phyloP scores from a whole-genome alignment of 2,329 filamentous ascomycete genomes.

The Botrytis pseudocinerea region DNA sequence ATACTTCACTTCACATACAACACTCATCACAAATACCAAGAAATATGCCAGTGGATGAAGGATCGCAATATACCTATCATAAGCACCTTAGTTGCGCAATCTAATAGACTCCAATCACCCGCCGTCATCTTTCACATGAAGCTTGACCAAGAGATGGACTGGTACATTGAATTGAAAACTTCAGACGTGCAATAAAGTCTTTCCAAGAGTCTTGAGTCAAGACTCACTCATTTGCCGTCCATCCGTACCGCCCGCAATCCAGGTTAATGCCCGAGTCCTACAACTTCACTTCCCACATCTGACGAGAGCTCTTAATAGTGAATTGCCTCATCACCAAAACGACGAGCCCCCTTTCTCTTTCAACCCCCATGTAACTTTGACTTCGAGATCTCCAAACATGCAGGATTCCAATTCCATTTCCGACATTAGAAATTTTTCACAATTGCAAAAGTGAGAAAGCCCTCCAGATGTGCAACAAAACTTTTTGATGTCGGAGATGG shows the following conservation, averaged over 20 bases:
- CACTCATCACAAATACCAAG: background rate
- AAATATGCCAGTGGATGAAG: background rate
- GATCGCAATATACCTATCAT: background rate
- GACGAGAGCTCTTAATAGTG: background rate
- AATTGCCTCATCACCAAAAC: background rate
- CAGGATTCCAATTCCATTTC: background rate
- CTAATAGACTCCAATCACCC: background rate
- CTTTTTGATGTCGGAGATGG: too few relatives aligned
- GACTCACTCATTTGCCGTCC: background rate
- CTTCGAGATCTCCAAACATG: background rate
- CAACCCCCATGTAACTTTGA: background rate
- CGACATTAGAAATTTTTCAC: background rate
- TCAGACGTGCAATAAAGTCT: background rate
- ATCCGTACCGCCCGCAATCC: background rate
- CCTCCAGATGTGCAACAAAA: background rate
- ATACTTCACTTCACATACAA: background rate
- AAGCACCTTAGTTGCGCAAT: background rate
- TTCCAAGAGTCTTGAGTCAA: too few relatives aligned
- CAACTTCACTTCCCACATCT: background rate
- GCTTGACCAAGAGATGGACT: background rate
- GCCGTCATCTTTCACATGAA: too few relatives aligned
- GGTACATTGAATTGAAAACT: background rate
- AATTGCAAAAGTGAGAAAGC: background rate
- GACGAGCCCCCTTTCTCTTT: background rate
- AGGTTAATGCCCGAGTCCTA: background rate